Percentiles rank a stretch among this genome's conserved stretches.
phyloP scores from a whole-genome alignment of 2,329 filamentous ascomycete genomes.

The Fusarium globosum region DNA sequence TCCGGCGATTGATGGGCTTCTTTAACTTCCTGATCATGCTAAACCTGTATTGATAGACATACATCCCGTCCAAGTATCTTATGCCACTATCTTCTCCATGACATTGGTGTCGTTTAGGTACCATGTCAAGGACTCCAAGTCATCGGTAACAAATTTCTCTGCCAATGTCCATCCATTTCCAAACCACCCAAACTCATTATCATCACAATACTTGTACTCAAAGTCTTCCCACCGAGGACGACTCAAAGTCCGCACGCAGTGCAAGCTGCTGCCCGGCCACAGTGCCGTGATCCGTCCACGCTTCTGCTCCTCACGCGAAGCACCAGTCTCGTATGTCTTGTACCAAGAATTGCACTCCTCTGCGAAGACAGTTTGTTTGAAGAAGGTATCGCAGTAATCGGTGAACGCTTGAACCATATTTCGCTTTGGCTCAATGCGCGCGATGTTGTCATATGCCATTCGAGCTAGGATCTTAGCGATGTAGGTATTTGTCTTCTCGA shows the following conservation, averaged over 20 bases:
- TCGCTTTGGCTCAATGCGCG: background rate
- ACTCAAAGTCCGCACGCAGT: constrained; percentile 9
- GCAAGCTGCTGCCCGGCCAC: constrained; percentile 16
- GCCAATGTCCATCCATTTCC: constrained; percentile 19
- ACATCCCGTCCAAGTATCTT: background rate
- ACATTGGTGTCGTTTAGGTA: constrained; percentile 17
- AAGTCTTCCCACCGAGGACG: constrained; percentile 18
- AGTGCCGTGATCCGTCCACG: background rate
- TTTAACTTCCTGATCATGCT: background rate
- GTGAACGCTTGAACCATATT: constrained; percentile 1
- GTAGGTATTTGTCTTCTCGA: constrained; percentile 17
- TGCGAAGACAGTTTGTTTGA: constrained; percentile 6
- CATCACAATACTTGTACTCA: constrained; percentile 12
- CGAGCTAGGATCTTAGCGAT: constrained; percentile 4
- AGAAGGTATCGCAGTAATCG: constrained; percentile 2
- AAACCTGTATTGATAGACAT: background rate
- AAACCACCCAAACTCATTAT: constrained; percentile 23
- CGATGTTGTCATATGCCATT: constrained; percentile 14
- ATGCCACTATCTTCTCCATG: background rate
- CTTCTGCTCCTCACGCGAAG: constrained; percentile 9
- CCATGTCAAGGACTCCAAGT: constrained; percentile 18
- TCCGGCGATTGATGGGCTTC: rapidly evolving
- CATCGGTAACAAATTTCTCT: constrained; percentile 10
- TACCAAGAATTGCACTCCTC: constrained; percentile 27
- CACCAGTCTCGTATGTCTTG: constrained; percentile 9